Base-by-base conservation (phyloP, 1,139 yeast species). In the Debaryomyces psychrophilus region DNA sequence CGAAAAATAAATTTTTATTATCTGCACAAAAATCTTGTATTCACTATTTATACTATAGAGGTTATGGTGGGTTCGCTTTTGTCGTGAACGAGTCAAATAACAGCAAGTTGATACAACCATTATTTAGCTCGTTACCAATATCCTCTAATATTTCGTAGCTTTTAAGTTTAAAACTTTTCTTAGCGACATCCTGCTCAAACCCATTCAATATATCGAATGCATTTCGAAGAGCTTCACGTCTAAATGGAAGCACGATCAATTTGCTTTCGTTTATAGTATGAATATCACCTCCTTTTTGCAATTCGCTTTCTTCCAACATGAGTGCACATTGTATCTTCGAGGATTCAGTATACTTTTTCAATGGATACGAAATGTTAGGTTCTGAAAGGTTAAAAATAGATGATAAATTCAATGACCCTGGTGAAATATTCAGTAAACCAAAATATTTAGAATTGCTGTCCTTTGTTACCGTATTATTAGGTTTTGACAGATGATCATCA, bases 71-170 rank as follows among this genome's bases (percentile, higher is more conserved):
- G 55, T 88, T 87, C 57, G 82, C 85, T 52, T 75, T 79, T 38
- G 89, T 89, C 11, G 82, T 72, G 43, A 83, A 81, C 1, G 93
- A 85, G 55, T 87, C 93, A 61, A 92, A 90, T 48, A 86, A 68
- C 51, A 87, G 85, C 45, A 90, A 67, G 57, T 86, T 87, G 20
- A 88, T 65, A 25, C 90, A 82, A 1, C 85, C 83, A 55, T 85
- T 90, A 60, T 87, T 87, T 34, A 82, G 66, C 1, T 71, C 67
- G 0, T 79, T 73, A 50, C 79, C 78, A 0, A 87, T 73, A 52
- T 86, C 92, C 58, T 87, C 95, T 44, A 88, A 71, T 45, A 87
- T 65, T 56, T 87, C 93, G 64, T 83, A 86, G 47, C 79, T 73
- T 37, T 67, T 65, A 37, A 74, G 56, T 39, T 61, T 58, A 50